Evolutionary conservation across 2,329 filamentous ascomycete genomes (phyloP).

Genomic region (Cordyceps farinosa): DNA sequence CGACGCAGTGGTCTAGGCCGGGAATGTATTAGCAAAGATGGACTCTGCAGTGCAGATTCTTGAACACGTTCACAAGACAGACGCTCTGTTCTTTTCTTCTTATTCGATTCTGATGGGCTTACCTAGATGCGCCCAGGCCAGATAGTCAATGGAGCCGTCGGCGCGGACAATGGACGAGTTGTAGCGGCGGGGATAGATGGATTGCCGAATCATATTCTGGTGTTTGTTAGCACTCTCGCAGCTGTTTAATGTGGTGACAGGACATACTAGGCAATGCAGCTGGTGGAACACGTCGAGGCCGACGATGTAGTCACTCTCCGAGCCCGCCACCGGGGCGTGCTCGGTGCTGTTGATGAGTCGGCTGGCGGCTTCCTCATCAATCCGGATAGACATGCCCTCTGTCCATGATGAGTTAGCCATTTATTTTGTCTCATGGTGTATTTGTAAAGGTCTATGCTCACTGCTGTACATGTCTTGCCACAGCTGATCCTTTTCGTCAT

Average conservation of each 20-base stretch:
- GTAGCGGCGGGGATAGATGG: conserved; percentile 12
- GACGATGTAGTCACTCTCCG: conserved; percentile 16
- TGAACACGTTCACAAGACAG: too few relatives aligned
- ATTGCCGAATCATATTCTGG: conserved; percentile 17
- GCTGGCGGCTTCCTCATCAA: neutral
- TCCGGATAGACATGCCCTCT: conserved; percentile 14
- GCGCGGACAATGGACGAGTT: conserved; percentile 17
- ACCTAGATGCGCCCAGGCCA: conserved; percentile 17
- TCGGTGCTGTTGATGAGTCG: conserved; percentile 12
- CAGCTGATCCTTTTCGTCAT: conserved; percentile 14
- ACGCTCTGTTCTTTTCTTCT: conserved; percentile 13
- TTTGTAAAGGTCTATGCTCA: neutral
- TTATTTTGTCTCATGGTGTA: neutral
- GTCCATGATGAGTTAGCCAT: neutral
- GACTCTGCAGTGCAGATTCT: too few relatives aligned
- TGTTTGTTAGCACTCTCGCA: neutral
- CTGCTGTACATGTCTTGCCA: conserved; percentile 17
- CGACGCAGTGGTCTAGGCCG: conserved; percentile 16
- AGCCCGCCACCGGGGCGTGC: neutral
- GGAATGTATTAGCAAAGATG: too few relatives aligned
- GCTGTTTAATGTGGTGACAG: neutral
- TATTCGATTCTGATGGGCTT: neutral
- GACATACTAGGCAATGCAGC: conserved; percentile 16
- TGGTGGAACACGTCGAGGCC: conserved; percentile 19
- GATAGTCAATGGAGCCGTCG: conserved; percentile 16